Evolutionary conservation across 495 filamentous ascomycete genomes (phyloP), one percentile per base, ranked within the genome.

Genomic region (Parachaetomium inaequale): DNA sequence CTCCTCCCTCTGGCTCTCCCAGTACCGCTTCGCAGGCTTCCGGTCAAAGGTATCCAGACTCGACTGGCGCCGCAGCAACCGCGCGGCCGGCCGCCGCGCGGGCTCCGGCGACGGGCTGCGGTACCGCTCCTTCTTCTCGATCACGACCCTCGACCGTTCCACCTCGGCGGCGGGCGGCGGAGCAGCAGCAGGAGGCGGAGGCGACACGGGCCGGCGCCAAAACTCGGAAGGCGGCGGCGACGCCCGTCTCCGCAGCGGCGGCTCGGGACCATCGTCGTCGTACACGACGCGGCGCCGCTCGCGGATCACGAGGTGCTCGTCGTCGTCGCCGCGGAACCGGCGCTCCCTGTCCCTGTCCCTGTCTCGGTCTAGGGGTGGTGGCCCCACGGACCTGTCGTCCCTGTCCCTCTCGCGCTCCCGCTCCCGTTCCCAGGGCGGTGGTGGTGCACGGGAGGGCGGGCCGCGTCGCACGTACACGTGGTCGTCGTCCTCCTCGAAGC

Each of bases 31-130:
- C 38, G 21, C 79, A 1, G 79, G 73, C 19, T 78, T 78, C 65
- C 83, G 80, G 62, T 81, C 78, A 58, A 78, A 80, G 7, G 72
- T 81, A 36, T 81, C 79, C 23, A 81, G 67, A 38, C 78, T 80
- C 12, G 77, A 79, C 59, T 77, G 77, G 1, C 77, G 73, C 38
- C 78, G 68, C 50, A 77, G 15, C 43, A 78, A 21, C 19, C 26
- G 56, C 21, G 63, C 67, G 8, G 72, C 68, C 7, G 72, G 75
- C 31, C 69, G 50, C 4, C 59, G 32, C 23, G 19, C 65, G 6
- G 62, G 65, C 3, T 28, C 21, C 2, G 76, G 78, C 26, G 77
- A 78, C 31, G 74, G 70, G 40, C 65, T 77, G 49, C 76, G 72
- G 10, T 68, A 66, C 49, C 60, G 67, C 56, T 78, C 74, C 54